A percentile compares a stretch with the other conserved stretches of the same genome.
Conservation (phyloP, 2,329 filamentous ascomycete species). For the Xylariaceae sp. region DNA sequence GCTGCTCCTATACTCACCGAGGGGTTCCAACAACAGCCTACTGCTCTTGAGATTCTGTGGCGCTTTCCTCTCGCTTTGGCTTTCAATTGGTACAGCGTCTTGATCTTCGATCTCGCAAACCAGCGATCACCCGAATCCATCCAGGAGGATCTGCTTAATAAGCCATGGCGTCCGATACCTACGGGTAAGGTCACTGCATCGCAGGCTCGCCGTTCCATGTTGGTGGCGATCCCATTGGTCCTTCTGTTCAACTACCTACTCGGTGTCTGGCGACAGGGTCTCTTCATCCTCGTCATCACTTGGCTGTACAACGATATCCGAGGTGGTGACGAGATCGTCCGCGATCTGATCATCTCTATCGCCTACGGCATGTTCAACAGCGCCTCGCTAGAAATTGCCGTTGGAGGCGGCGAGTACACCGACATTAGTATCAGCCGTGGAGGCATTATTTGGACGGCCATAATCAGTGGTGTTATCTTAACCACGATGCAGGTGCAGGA, state of each 20-base stretch:
- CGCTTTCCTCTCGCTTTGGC: conserved; percentile 22
- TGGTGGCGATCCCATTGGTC: conserved; percentile 31
- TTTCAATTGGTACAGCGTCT: conserved; percentile 37
- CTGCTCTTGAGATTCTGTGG: conserved; percentile 22
- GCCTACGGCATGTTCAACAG: conserved; percentile 36
- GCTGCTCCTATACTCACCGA: conserved; percentile 22
- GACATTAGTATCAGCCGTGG: conserved; percentile 21
- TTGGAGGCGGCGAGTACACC: conserved; percentile 27
- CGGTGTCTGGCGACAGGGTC: conserved; percentile 31
- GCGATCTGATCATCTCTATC: conserved; percentile 33
- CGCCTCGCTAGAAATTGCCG: conserved; percentile 31
- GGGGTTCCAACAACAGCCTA: conserved; percentile 17
- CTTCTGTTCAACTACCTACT: conserved; percentile 30
- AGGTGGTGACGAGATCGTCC: conserved; percentile 33
- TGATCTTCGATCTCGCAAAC: conserved; percentile 41
- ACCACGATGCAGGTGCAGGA: conserved; percentile 39
- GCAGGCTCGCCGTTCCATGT: conserved; percentile 35
- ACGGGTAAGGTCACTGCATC: conserved; percentile 23
- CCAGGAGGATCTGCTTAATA: conserved; percentile 41
- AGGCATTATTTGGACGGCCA: conserved; percentile 30
- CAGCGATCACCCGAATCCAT: conserved; percentile 38
- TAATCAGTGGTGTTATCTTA: conserved; percentile 34
- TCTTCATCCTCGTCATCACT: conserved; percentile 30
- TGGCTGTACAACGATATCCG: conserved; percentile 38
- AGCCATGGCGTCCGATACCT: conserved; percentile 41